Evolutionary conservation across 192 early-diverging fungal species (phyloP).

Genomic region (Coemansia sp.): DNA sequence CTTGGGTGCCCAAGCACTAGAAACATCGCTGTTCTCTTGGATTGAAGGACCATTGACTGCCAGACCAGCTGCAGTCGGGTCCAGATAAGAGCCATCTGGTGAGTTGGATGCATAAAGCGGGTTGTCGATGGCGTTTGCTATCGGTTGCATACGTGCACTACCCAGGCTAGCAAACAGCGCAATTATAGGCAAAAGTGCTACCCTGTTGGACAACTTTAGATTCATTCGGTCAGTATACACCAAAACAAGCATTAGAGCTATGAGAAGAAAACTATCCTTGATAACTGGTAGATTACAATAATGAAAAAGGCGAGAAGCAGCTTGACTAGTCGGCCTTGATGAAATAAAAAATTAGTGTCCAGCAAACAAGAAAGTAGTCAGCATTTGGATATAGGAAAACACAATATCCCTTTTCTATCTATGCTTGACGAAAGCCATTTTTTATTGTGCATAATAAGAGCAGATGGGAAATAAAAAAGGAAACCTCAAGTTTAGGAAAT

Average conservation of each 20-base stretch:
- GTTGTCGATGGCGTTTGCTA: neutral
- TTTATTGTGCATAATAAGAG: no score
- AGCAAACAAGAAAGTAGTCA: neutral
- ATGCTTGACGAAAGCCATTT: no score
- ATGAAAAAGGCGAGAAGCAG: neutral
- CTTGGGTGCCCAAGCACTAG: no score
- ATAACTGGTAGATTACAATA: neutral
- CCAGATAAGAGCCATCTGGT: neutral
- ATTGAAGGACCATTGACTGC: neutral
- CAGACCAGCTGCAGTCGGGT: neutral
- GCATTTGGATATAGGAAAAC: neutral
- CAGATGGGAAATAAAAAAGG: no score
- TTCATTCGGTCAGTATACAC: neutral
- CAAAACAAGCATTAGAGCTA: neutral
- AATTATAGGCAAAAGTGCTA: neutral
- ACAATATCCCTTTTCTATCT: neutral
- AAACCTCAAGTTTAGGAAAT: no score
- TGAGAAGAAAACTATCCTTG: neutral
- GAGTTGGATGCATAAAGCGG: constrained; percentile 7
- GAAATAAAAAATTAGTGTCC: neutral
- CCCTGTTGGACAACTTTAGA: neutral
- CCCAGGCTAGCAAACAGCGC: neutral
- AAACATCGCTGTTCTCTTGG: neutral
- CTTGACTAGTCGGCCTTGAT: neutral
- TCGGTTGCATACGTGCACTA: neutral